Evolutionary conservation across 106 monocot genomes (phyloP), one percentile per base, ranked within the genome.

Genomic region (Allium fistulosum): DNA sequence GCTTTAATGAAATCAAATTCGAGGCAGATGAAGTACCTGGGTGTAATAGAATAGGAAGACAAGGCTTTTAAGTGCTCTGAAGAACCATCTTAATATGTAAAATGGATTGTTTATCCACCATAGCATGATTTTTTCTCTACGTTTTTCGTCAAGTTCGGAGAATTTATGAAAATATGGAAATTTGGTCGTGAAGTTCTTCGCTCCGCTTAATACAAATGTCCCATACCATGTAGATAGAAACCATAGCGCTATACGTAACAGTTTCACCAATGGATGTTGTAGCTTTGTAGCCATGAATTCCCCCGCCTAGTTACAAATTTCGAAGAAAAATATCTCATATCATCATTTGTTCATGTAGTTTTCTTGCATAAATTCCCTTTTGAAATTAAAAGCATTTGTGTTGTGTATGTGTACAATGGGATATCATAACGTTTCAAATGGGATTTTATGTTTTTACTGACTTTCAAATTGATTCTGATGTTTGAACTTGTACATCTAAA

Each of bases 181-280:
- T 3, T 45, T 13, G 13, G 53, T 3, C 9, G 93, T 83, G 18
- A 93, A 53, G 77, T 81, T 69, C 69, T 9, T 46, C 16, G 22
- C 22, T 4, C 93, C 93, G 68, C 88, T 88, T 3, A 93, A 0
- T 9, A 79, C 9, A 9, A 93, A 73, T 2, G 93, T 86, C 26
- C 93, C 93, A 51, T 67, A 93, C 93, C 88, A 83, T 7, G 93
- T 89, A 18, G 93, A 88, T 18, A 93, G 56, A 6, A 88, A 18
- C 83, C 86, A 89, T 50, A 93, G 52, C 2, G 65, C 74, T 49
- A 73, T 0, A 27, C 83, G 70, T 7, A 93, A 16, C 18, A 68
- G 5, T 65, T 72, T 46, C 16, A 74, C 10, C 66, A 57, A 1
- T 7, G 61, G 55, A 52, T 93, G 88, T 14, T 17, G 72, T 17